These are phyloP conservation scores for Cavenderia fasciculata DNA, from an alignment of 78 protist species.

Conservation along the genomic window DNA sequence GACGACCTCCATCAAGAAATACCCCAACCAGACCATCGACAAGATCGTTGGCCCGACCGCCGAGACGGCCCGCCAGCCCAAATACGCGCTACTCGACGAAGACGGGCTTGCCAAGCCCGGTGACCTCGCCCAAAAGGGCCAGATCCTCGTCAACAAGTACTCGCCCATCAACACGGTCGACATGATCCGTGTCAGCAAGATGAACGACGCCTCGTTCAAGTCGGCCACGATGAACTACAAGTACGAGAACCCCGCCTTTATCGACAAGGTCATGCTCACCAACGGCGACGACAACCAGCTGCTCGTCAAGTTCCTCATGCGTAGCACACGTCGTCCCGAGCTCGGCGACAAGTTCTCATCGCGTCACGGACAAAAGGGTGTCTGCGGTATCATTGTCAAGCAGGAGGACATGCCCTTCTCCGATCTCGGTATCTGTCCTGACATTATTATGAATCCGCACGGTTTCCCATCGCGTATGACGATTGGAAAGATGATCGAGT, in stretches of 20 bases:
- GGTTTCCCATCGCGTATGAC: slow-evolving; percentile 99
- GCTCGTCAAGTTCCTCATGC: slow-evolving; percentile 88
- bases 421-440: slow-evolving; percentile 98
- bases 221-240: slow-evolving; percentile 70
- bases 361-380: slow-evolving; percentile 99
- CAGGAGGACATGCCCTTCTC: slow-evolving; percentile 99
- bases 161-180: slow-evolving; percentile 62
- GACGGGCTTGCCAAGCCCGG: slow-evolving; percentile 96
- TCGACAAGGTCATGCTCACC: slow-evolving; percentile 94
- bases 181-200: neutral
- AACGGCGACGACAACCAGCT: slow-evolving; percentile 81
- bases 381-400: slow-evolving; percentile 96
- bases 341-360: slow-evolving; percentile 99
- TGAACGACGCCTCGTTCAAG: slow-evolving; percentile 5
- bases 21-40: slow-evolving; percentile 61
- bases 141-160: slow-evolving; percentile 89
- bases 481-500: slow-evolving; percentile 99
- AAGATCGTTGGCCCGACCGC: slow-evolving; percentile 21
- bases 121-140: slow-evolving; percentile 79
- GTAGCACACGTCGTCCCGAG: slow-evolving; percentile 96
- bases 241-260: slow-evolving; percentile 63
- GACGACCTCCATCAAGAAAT: slow-evolving; percentile 66
- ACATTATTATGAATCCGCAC: slow-evolving; percentile 99
- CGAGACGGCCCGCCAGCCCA: slow-evolving; percentile 25
- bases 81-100: slow-evolving; percentile 81